Evolutionary conservation across 257 asterid genomes (phyloP), one percentile per base, ranked within the genome.

Genomic region (Jasminum sambac): DNA sequence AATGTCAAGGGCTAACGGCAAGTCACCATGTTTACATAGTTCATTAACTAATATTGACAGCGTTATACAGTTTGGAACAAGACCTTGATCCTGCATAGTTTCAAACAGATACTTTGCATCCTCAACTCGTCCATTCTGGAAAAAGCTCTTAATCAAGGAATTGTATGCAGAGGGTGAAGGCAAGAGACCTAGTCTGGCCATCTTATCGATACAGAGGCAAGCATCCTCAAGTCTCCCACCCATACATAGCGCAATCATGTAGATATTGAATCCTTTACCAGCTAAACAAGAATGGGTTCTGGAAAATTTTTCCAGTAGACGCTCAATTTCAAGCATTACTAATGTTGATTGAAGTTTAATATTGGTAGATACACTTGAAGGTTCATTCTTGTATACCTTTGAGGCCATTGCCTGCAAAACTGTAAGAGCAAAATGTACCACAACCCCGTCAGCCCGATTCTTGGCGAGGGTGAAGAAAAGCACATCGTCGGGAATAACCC

Each of bases 401-500:
- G 65, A 64, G 6, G 90, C 92, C 11, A 88, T 79, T 59, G 80
- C 83, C 73, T 74, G 85, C 84, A 88, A 48, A 79, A 84, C 38
- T 4, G 64, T 64, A 30, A 74, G 78, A 40, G 90, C 86, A 24
- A 86, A 79, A 76, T 48, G 60, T 69, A 86, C 34, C 76, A 75
- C 88, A 43, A 75, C 77, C 50, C 84, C 87, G 77, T 77, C 76
- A 0, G 83, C 81, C 63, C 17, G 72, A 80, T 79, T 77, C 76
- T 66, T 84, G 64, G 77, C 66, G 26, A 88, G 80, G 46, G 75
- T 82, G 76, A 88, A 84, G 78, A 86, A 88, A 61, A 84, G 78
- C 34, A 88, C 87, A 41, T 83, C 87, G 61, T 88, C 95, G 0
- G 95, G 92, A 77, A 86, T 72, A 73, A 88, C 72, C 25, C 87